A percentile compares a stretch with the other conserved stretches of the same genome.
Evolutionary conservation across 306 rosid genomes (phyloP).

Genomic region (Medicago ruthenica): DNA sequence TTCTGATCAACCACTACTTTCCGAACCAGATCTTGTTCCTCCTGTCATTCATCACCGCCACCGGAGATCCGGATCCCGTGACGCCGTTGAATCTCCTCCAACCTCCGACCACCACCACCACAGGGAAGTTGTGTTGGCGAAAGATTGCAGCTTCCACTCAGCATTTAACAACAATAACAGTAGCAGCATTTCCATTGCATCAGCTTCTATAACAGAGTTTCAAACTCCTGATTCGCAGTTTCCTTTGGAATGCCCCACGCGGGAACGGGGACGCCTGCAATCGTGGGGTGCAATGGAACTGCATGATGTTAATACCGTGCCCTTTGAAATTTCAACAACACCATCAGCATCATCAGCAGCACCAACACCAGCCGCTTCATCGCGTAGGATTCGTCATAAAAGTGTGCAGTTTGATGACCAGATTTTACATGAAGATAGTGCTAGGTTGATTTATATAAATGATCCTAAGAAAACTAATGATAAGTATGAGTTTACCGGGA

Average conservation of each 20-base stretch:
- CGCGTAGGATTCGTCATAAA: slow-evolving; percentile 67
- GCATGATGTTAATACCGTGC: slow-evolving; percentile 47
- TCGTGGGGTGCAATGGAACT: slow-evolving; percentile 85
- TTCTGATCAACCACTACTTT: slow-evolving; percentile 63
- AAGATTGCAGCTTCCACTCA: slow-evolving; percentile 44
- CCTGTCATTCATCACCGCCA: slow-evolving; percentile 45
- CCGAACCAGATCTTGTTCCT: slow-evolving; percentile 52
- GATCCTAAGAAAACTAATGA: slow-evolving; percentile 83
- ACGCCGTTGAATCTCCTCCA: not conserved
- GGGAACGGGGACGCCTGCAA: slow-evolving; percentile 50
- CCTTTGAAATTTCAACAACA: slow-evolving; percentile 61
- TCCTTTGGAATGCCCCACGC: slow-evolving; percentile 68
- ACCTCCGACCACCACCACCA: slow-evolving; percentile 30
- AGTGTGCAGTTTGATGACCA: slow-evolving; percentile 70
- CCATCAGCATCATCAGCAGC: slow-evolving; percentile 30
- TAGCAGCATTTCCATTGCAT: not conserved
- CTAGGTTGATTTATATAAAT: slow-evolving; percentile 81
- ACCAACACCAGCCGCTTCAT: slow-evolving; percentile 11
- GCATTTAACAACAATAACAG: slow-evolving; percentile 21
- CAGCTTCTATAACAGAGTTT: slow-evolving; percentile 26
- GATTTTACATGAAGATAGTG: slow-evolving; percentile 57
- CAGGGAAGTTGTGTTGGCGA: slow-evolving; percentile 34
- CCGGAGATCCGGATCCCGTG: slow-evolving; percentile 43
- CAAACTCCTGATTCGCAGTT: slow-evolving; percentile 48
- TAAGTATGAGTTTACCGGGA: slow-evolving; percentile 88